Base-by-base conservation (phyloP, 345 rosid species). In the Psidium guajava region DNA sequence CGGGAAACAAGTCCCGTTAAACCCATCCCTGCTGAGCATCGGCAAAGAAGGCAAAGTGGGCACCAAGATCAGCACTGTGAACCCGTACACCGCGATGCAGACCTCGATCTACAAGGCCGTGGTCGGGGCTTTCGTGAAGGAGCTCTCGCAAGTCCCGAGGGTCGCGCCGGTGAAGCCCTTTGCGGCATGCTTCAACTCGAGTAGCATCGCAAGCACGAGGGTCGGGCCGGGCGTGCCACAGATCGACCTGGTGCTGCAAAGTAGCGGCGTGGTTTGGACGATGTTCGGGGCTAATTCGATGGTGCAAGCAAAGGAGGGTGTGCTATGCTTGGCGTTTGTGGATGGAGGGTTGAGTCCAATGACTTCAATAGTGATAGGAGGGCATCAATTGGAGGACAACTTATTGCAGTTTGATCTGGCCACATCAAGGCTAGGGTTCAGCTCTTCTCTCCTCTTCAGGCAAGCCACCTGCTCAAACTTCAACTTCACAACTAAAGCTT, bases 1-100 rank as follows among this genome's bases (percentile, higher is more conserved):
- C 32, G 92, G 87, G 21, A 86, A 90, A 44, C 56, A 54, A 13
- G 87, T 93, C 20, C 83, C 84, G 22, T 57, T 94, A 11, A 91
- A 91, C 36, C 20, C 86, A 25, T 54, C 92, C 9, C 75, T 92
- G 69, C 50, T 92, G 11, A 36, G 86, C 24, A 89, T 91, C 54
- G 55, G 12, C 47, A 85, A 83, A 16, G 56, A 87, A 54, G 95
- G 96, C 53, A 21, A 82, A 4, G 95, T 94, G 1, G 97, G 97
- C 49, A 96, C 98, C n/a, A 94, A 93, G 84, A 88, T 96, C 85
- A 95, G 96, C 92, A 91, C 96, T 0, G 95, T 94, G 57, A 32
- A 93, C 14, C 94, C 96, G 0, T 94, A 94, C 92, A 93, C 96
- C 0, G 89, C 91, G 50, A 11, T 95, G 87, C 91, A 94, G 82